Evolutionary conservation across 306 rosid genomes (phyloP).

Genomic region (Fragaria iinumae): DNA sequence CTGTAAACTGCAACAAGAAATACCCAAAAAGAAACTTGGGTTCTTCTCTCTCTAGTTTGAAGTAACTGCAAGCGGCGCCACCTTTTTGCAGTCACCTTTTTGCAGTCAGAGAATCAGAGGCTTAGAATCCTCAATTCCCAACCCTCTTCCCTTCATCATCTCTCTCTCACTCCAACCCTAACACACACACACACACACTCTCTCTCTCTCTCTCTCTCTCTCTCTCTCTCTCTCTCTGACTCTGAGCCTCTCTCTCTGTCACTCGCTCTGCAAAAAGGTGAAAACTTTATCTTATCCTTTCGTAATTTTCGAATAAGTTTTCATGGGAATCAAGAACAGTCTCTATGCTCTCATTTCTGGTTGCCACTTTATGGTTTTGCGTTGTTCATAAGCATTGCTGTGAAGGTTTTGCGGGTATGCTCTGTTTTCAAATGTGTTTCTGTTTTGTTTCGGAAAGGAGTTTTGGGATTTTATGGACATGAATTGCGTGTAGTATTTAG

Average conservation of each 20-base stretch:
- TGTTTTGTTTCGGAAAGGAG: neutral
- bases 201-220: neutral
- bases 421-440: conserved; percentile 4
- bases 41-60: neutral
- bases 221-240: neutral
- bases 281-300: neutral
- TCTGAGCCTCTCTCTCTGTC: conserved; percentile 1
- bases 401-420: neutral
- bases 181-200: neutral
- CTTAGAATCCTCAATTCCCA: neutral
- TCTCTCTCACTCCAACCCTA: neutral
- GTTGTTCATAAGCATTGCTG: neutral
- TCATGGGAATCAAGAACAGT: conserved; percentile 5
- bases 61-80: neutral
- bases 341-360: neutral
- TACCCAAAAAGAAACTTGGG: neutral
- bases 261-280: neutral
- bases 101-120: neutral
- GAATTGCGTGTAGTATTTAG: neutral
- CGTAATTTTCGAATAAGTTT: neutral
- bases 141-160: neutral
- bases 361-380: neutral
- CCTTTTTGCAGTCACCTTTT: too few relatives aligned
- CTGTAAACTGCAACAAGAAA: neutral
- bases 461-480: neutral